Conservation (phyloP, 257 asterid genomes). For the Nyctanthes arbortristis region DNA sequence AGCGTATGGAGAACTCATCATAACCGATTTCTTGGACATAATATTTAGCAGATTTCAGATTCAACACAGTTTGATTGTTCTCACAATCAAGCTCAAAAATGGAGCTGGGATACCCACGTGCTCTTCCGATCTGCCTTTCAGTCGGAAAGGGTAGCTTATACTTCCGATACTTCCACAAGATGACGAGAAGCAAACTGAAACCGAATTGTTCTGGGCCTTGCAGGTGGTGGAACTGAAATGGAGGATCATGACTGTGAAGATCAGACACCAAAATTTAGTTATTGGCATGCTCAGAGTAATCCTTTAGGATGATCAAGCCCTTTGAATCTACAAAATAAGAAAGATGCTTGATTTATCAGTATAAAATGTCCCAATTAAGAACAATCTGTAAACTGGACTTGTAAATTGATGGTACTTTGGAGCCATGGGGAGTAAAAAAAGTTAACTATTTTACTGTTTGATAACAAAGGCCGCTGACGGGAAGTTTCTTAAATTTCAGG, state of each 20-base stretch:
- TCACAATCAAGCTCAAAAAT: conserved; percentile 35
- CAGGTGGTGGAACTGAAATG: conserved; percentile 21
- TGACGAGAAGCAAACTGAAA: conserved; percentile 37
- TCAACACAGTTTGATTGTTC: conserved; percentile 38
- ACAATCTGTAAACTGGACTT: too few species aligned
- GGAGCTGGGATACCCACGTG: conserved; percentile 40
- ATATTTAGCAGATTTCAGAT: conserved; percentile 23
- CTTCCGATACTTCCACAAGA: conserved; percentile 42
- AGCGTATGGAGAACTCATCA: conserved; percentile 26
- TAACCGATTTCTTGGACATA: conserved; percentile 42
- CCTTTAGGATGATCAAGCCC: too few species aligned
- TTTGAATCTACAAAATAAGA: too few species aligned
- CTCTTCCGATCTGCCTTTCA: conserved; percentile 24
- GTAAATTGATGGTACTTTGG: too few species aligned
- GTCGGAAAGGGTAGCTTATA: conserved; percentile 44
- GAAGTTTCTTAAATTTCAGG: too few species aligned
- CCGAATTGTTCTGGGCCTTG: conserved; percentile 37
- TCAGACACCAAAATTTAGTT: not conserved
- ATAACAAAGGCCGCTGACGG: too few species aligned
- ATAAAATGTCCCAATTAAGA: too few species aligned
- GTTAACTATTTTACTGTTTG: too few species aligned
- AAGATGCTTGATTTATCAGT: too few species aligned
- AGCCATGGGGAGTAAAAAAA: too few species aligned
- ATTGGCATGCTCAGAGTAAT: conserved; percentile 17
- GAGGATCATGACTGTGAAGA: conserved; percentile 25